A percentile compares a stretch with the other conserved stretches of the same genome.
These are phyloP conservation scores for Delphinella strobiligena DNA, from an alignment of 2,329 filamentous ascomycete species.

Conservation along the genomic window DNA sequence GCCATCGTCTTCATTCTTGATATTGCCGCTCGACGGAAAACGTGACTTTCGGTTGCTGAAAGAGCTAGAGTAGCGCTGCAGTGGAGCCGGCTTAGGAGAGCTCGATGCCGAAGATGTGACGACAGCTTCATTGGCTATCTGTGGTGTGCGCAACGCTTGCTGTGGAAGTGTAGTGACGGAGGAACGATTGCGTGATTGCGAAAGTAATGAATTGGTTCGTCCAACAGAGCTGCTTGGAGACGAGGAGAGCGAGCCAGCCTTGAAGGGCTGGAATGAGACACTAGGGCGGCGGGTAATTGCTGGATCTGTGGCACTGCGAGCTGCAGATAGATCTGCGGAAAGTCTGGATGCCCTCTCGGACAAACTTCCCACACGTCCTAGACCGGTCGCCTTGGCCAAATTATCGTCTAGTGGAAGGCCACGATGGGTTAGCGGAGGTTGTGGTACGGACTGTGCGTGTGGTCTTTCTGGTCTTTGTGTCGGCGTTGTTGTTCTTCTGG, in stretches of 20 bases:
- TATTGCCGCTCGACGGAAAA: slow-evolving; percentile 62
- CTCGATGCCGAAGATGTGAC: slow-evolving; percentile 56
- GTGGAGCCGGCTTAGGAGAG: slow-evolving; percentile 66
- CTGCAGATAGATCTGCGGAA: neutral
- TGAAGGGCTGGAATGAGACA: slow-evolving; percentile 90
- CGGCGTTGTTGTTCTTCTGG: neutral
- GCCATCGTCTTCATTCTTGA: slow-evolving; percentile 61
- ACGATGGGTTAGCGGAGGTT: no score
- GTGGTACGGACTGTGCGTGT: no score
- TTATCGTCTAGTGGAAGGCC: no score
- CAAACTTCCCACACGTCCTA: no score
- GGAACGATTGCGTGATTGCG: slow-evolving; percentile 48
- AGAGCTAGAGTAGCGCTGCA: slow-evolving; percentile 85
- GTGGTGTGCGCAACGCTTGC: slow-evolving; percentile 55
- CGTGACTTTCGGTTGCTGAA: slow-evolving; percentile 77
- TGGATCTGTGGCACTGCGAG: neutral
- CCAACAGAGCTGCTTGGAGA: slow-evolving; percentile 46
- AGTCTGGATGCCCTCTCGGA: no score
- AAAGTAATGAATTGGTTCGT: slow-evolving; percentile 19
- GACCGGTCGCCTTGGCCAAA: no score
- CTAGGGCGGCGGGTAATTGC: slow-evolving; percentile 52
- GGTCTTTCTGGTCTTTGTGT: no score
- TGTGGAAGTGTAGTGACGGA: slow-evolving; percentile 67
- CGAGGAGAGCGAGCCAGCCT: slow-evolving; percentile 85
- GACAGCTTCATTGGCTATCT: slow-evolving; percentile 48